A percentile compares a stretch with the other conserved stretches of the same genome.
These are phyloP conservation scores for Rhododendron williamsianum DNA, from an alignment of 148 eudicot species.

Conservation along the genomic window DNA sequence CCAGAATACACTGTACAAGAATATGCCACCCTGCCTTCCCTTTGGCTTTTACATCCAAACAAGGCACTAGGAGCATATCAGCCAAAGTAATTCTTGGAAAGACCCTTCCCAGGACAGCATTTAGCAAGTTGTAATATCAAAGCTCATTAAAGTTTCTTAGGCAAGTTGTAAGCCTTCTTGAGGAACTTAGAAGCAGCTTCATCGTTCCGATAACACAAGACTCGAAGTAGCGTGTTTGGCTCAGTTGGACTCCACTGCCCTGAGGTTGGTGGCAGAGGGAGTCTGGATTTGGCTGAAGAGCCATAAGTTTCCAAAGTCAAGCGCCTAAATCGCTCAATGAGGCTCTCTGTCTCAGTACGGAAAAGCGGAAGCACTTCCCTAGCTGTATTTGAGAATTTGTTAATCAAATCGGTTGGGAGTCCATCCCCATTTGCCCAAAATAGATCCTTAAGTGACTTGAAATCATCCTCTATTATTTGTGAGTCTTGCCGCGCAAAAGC, in stretches of 20 bases:
- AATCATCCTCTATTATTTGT: conserved; percentile 76
- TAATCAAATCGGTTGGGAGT: conserved; percentile 63
- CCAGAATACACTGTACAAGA: conserved; percentile 24
- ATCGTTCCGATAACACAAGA: conserved; percentile 84
- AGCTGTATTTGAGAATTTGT: conserved; percentile 65
- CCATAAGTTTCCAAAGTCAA: conserved; percentile 68
- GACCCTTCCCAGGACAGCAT: not conserved
- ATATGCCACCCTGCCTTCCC: conserved; percentile 12
- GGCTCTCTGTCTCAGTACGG: conserved; percentile 60
- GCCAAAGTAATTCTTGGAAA: conserved; percentile 4
- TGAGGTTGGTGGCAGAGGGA: conserved; percentile 87
- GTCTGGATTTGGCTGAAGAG: conserved; percentile 71
- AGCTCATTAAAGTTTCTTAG: conserved; percentile 57
- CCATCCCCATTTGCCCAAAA: conserved; percentile 97
- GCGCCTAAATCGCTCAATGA: conserved; percentile 68
- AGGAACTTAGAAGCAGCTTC: conserved; percentile 80
- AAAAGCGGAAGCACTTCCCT: conserved; percentile 84
- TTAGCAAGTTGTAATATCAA: not conserved
- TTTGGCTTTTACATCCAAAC: not conserved
- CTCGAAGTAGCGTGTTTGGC: conserved; percentile 88
- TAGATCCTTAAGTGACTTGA: conserved; percentile 71
- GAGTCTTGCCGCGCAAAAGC: conserved; percentile 65
- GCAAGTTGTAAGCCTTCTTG: conserved; percentile 80
- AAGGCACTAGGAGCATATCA: not conserved
- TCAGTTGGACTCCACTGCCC: conserved; percentile 88